A percentile compares a stretch with the other conserved stretches of the same genome.
Conservation (phyloP, 164 flowering plant genomes). For the Magnolia officinalis region DNA sequence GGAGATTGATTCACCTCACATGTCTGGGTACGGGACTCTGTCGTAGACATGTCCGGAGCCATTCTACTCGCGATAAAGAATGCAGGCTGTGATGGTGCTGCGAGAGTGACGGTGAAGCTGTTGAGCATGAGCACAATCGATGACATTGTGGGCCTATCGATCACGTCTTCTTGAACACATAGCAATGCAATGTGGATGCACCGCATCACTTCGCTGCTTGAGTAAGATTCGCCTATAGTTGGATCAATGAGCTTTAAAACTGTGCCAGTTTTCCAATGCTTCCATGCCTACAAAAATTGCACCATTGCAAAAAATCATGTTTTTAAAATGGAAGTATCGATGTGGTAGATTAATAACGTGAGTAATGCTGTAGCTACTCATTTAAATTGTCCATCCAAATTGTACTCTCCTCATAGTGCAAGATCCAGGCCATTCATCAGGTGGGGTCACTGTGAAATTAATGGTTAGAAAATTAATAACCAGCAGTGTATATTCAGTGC, state of each 20-base stretch:
- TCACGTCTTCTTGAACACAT: no score
- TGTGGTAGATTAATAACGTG: no score
- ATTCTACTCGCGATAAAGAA: background rate
- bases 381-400: no score
- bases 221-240: background rate
- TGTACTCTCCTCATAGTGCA: no score
- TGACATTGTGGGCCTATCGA: no score
- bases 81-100: background rate
- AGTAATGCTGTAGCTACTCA: background rate
- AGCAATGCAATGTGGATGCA: background rate
- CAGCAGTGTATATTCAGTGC: no score
- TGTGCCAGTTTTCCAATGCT: conserved; percentile 1
- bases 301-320: background rate
- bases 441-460: background rate
- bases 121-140: no score
- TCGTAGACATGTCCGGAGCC: background rate
- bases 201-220: background rate
- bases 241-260: background rate
- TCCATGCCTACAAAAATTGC: conserved; percentile 1
- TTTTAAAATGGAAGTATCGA: no score
- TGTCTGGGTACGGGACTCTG: background rate
- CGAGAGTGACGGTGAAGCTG: background rate
- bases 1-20: background rate
- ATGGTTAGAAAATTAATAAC: background rate
- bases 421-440: no score